Evolutionary conservation across 306 rosid genomes (phyloP).

Genomic region (Canavalia ensiformis): DNA sequence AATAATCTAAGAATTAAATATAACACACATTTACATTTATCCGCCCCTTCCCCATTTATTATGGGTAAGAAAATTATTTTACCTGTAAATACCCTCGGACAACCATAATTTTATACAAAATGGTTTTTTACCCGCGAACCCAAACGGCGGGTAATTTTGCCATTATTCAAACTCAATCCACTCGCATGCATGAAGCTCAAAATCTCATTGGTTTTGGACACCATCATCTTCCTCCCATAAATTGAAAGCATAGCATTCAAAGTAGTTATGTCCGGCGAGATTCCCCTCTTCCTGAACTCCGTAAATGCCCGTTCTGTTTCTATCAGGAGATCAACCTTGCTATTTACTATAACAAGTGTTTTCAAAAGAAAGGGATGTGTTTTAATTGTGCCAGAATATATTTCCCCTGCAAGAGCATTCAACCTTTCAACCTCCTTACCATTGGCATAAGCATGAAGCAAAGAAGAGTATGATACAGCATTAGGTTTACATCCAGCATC

Average conservation of each 20-base stretch:
- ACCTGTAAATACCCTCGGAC: no score
- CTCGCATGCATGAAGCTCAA: slow-evolving; percentile 71
- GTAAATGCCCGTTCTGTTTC: slow-evolving; percentile 83
- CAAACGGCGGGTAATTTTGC: no score
- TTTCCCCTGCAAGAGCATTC: slow-evolving; percentile 75
- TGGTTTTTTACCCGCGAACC: no score
- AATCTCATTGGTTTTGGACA: slow-evolving; percentile 67
- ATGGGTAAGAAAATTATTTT: no score
- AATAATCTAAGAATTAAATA: no score
- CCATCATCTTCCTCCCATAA: slow-evolving; percentile 79
- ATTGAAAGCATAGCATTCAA: slow-evolving; percentile 84
- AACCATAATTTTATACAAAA: no score
- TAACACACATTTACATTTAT: no score
- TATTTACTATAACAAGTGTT: slow-evolving; percentile 80
- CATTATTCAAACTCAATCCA: slow-evolving; percentile 68
- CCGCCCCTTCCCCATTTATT: no score
- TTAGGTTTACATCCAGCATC: slow-evolving; percentile 77
- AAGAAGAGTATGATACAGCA: slow-evolving; percentile 76
- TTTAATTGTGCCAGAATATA: slow-evolving; percentile 70
- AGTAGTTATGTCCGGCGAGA: slow-evolving; percentile 69
- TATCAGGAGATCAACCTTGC: slow-evolving; percentile 71
- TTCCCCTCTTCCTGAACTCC: slow-evolving; percentile 65
- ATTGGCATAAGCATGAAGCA: slow-evolving; percentile 91
- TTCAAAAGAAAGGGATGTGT: slow-evolving; percentile 75
- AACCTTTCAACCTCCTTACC: slow-evolving; percentile 70